phyloP scores from a whole-genome alignment of 2,329 filamentous ascomycete genomes.

The Beauveria bassiana region DNA sequence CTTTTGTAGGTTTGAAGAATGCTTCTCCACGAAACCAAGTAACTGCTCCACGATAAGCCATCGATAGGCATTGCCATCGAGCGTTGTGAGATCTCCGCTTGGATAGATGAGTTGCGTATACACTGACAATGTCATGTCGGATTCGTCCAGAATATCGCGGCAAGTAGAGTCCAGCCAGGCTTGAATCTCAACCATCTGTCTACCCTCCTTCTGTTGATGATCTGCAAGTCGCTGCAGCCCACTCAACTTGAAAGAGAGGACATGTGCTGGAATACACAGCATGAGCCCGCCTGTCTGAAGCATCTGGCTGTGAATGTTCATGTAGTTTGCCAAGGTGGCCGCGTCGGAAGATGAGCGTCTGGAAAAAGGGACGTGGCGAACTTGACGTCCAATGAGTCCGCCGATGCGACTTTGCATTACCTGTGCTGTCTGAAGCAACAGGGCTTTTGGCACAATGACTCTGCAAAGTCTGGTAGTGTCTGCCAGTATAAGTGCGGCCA shows the following conservation, averaged over 20 bases:
- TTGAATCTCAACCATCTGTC: slow-evolving; percentile 43
- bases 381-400: slow-evolving; percentile 42
- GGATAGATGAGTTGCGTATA: slow-evolving; percentile 53
- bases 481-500: slow-evolving; percentile 39
- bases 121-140: slow-evolving; percentile 45
- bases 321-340: slow-evolving; percentile 28
- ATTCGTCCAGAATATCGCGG: slow-evolving; percentile 60
- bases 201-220: slow-evolving; percentile 30
- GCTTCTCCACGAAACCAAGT: slow-evolving; percentile 30
- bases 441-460: slow-evolving; percentile 47
- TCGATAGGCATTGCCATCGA: slow-evolving; percentile 46
- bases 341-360: slow-evolving; percentile 34
- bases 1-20: slow-evolving; percentile 28
- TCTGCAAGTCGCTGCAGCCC: slow-evolving; percentile 50
- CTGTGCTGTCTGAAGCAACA: slow-evolving; percentile 50
- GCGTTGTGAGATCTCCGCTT: slow-evolving; percentile 35
- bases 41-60: slow-evolving; percentile 40
- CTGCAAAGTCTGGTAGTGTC: slow-evolving; percentile 39
- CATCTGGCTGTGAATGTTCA: slow-evolving; percentile 31
- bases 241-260: slow-evolving; percentile 57
- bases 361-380: slow-evolving; percentile 52
- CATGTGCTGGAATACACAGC: slow-evolving; percentile 54
- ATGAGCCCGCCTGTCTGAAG: slow-evolving; percentile 42
- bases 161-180: slow-evolving; percentile 38
- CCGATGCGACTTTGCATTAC: slow-evolving; percentile 48